Percentiles rank a stretch among this genome's conserved stretches.
These are phyloP conservation scores for Trichocomaceae sp. DNA, from an alignment of 2,329 filamentous ascomycete species.

Conservation along the genomic window DNA sequence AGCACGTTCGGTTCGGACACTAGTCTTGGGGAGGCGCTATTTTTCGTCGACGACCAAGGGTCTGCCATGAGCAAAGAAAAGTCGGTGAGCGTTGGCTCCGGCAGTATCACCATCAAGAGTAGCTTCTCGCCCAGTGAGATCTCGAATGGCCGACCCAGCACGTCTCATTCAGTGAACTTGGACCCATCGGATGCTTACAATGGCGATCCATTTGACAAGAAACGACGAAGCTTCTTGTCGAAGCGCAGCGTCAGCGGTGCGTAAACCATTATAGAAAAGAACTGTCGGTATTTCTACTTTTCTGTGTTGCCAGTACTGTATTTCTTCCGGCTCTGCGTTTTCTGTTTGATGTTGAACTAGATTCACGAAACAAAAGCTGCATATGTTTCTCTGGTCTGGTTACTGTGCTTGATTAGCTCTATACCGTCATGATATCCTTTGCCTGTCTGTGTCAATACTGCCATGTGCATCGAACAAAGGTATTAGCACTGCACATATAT, in stretches of 20 bases:
- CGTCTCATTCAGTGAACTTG: constrained; percentile 28
- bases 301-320: neutral
- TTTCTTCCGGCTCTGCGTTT: neutral
- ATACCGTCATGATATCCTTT: constrained; percentile 15
- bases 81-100: constrained; percentile 64
- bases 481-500: too few relatives aligned
- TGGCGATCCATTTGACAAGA: constrained; percentile 36
- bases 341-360: constrained; percentile 2
- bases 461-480: too few relatives aligned
- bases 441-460: neutral
- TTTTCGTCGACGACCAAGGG: constrained; percentile 80
- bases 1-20: constrained; percentile 78
- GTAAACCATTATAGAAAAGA: constrained; percentile 13
- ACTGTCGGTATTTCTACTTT: constrained; percentile 1
- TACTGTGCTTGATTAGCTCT: neutral
- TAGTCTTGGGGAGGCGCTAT: constrained; percentile 74
- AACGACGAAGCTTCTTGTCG: constrained; percentile 42
- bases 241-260: constrained; percentile 36
- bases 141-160: constrained; percentile 28
- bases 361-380: neutral
- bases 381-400: neutral
- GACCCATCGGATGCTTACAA: constrained; percentile 20
- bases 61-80: constrained; percentile 62
- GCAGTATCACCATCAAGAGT: constrained; percentile 66
- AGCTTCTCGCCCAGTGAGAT: constrained; percentile 55